Conservation (phyloP, 2,329 filamentous ascomycete genomes). For the Dothistroma septosporum region DNA sequence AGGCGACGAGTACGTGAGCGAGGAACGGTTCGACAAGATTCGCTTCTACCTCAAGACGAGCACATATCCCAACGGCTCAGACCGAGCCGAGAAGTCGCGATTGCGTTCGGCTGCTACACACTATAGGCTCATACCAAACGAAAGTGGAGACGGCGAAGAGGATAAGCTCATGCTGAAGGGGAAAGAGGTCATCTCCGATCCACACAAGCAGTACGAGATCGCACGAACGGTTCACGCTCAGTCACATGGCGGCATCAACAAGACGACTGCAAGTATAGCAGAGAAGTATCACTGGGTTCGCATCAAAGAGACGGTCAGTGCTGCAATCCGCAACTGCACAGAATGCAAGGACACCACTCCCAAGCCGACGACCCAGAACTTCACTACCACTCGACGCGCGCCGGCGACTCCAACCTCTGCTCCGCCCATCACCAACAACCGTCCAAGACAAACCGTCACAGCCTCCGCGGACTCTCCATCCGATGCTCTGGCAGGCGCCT, state of each 20-base stretch:
- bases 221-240: constrained; percentile 69
- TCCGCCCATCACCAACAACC: not conserved
- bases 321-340: constrained; percentile 85
- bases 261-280: constrained; percentile 90
- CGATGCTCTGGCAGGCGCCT: constrained; percentile 10
- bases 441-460: constrained; percentile 10
- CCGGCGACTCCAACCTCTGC: constrained; percentile 5
- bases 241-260: constrained; percentile 92
- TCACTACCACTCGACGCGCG: constrained; percentile 7
- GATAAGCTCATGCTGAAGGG: constrained; percentile 94
- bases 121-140: constrained; percentile 68
- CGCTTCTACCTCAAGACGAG: constrained; percentile 93
- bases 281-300: constrained; percentile 96
- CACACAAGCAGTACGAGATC: constrained; percentile 84
- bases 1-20: constrained; percentile 78
- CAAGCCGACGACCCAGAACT: constrained; percentile 15
- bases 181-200: constrained; percentile 93
- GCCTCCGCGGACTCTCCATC: constrained; percentile 13
- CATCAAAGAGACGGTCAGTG: constrained; percentile 94
- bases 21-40: constrained; percentile 98
- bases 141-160: constrained; percentile 46
- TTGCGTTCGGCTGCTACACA: constrained; percentile 90
- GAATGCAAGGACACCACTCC: constrained; percentile 73
- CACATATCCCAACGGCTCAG: constrained; percentile 87
- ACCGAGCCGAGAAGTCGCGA: constrained; percentile 91